phyloP scores from a whole-genome alignment of 2,329 filamentous ascomycete species.

The Trichoderma arundinaceum region DNA sequence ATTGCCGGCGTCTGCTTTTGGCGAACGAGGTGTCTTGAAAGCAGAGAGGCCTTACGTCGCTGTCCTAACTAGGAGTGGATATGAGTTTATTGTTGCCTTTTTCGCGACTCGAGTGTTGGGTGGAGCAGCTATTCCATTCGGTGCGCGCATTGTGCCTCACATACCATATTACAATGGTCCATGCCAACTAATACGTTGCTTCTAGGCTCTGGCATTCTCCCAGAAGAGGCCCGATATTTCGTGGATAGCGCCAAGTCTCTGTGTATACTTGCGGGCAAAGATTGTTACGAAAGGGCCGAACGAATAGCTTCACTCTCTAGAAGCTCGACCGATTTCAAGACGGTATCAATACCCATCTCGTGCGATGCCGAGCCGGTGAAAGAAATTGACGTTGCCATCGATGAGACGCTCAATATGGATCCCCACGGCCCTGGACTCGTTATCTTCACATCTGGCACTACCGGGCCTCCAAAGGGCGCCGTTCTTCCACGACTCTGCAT shows the following conservation, averaged over 20 bases:
- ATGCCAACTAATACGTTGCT: neutral
- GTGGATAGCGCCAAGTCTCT: constrained; percentile 26
- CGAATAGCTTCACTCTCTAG: constrained; percentile 11
- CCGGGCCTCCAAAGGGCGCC: constrained; percentile 59
- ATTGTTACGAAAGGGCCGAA: constrained; percentile 15
- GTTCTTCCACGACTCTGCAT: constrained; percentile 53
- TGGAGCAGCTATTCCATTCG: constrained; percentile 35
- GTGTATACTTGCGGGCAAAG: constrained; percentile 30
- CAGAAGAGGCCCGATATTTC: constrained; percentile 33
- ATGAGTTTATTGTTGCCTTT: constrained; percentile 38
- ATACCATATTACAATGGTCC: neutral
- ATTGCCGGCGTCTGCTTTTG: constrained; percentile 27
- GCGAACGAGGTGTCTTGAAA: constrained; percentile 24
- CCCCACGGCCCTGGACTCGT: constrained; percentile 49
- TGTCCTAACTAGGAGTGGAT: constrained; percentile 34
- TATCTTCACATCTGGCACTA: constrained; percentile 57
- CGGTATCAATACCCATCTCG: constrained; percentile 21
- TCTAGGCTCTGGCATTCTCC: constrained; percentile 32
- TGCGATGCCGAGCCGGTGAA: constrained; percentile 30
- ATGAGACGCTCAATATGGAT: constrained; percentile 28
- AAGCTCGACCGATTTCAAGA: constrained; percentile 33
- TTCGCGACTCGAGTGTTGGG: constrained; percentile 36
- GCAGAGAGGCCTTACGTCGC: constrained; percentile 30
- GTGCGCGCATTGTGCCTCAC: constrained; percentile 14
- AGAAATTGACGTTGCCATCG: constrained; percentile 26